Base-by-base conservation (phyloP, 331 rosid genomes). In the Ulmus americana region DNA sequence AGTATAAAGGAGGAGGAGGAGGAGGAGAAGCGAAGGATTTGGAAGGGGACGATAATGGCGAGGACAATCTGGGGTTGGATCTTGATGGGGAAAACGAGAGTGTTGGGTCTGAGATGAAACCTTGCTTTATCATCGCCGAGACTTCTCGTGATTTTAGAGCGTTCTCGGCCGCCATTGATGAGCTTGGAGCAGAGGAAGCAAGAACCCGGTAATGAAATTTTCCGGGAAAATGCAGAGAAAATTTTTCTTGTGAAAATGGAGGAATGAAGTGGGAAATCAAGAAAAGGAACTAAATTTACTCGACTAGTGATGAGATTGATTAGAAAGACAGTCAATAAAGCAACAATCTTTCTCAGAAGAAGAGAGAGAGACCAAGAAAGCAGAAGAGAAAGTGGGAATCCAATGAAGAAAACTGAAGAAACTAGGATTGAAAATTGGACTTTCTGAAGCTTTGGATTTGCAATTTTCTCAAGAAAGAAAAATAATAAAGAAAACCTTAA, bases 51-150 rank as follows among this genome's bases (percentile, higher is more conserved):
- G 86, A 61, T 11, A 65, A 28, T 68, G 88, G 84, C 10, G 85
- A 83, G 65, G 76, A 59, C 69, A 78, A 73, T 74, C 79, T 83
- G 44, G 88, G 54, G 16, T 28, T 39, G 65, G 77, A 75, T 76
- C 94, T 78, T 8, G 95, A 82, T 13, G 97, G 94, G 5, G 95
- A 87, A 82, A 81, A 87, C 11, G 86, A 72, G 68, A 85, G 60
- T 0, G 86, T 60, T 14, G 70, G 73, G 68, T 85, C 87, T 1
- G 94, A 64, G 6, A 87, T 85, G 87, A 90, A 90, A 50, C 97
- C 95, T 1, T 87, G 97, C 77, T 71, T 90, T 62, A 87, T 73
- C 95, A 90, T 85, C 7, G 94, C 70, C 0, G 95, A 79, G 9
- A 90, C 97, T 48, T 90, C 82, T 45, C 79, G 79, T 22, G 95